A percentile compares a stretch with the other conserved stretches of the same genome.
Evolutionary conservation across 2,329 filamentous ascomycete genomes (phyloP).

Genomic region (Nemania serpens): DNA sequence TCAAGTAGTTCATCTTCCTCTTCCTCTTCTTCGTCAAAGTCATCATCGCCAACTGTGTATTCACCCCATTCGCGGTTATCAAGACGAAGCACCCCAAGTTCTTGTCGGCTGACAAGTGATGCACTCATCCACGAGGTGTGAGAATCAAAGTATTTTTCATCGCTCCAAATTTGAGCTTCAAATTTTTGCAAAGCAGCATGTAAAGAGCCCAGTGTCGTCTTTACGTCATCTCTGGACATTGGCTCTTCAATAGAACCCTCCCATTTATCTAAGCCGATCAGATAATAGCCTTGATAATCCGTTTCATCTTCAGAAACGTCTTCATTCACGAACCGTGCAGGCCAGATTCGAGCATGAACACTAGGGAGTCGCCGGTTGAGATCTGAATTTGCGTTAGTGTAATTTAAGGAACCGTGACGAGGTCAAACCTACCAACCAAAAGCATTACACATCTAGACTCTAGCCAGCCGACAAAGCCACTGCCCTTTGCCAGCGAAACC

Average conservation of each 20-base stretch:
- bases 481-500: constrained; percentile 57
- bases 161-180: constrained; percentile 51
- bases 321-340: constrained; percentile 58
- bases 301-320: constrained; percentile 34
- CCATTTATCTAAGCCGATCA: constrained; percentile 59
- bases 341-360: constrained; percentile 65
- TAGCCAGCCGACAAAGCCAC: constrained; percentile 64
- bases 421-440: constrained; percentile 56
- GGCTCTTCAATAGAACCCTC: constrained; percentile 31
- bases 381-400: constrained; percentile 47
- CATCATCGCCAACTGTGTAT: constrained; percentile 47
- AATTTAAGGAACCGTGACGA: background rate
- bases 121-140: constrained; percentile 55
- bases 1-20: constrained; percentile 46
- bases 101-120: constrained; percentile 44
- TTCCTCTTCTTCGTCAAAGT: constrained; percentile 44
- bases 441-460: constrained; percentile 64
- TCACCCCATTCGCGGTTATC: constrained; percentile 57
- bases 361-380: constrained; percentile 57
- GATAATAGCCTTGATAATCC: constrained; percentile 65
- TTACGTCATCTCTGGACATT: constrained; percentile 48
- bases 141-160: constrained; percentile 55
- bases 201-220: constrained; percentile 50
- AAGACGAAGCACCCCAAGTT: constrained; percentile 49
- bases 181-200: constrained; percentile 52